phyloP scores from a whole-genome alignment of 1,284 basidiomycete species.

The Rhizoctonia solani region DNA sequence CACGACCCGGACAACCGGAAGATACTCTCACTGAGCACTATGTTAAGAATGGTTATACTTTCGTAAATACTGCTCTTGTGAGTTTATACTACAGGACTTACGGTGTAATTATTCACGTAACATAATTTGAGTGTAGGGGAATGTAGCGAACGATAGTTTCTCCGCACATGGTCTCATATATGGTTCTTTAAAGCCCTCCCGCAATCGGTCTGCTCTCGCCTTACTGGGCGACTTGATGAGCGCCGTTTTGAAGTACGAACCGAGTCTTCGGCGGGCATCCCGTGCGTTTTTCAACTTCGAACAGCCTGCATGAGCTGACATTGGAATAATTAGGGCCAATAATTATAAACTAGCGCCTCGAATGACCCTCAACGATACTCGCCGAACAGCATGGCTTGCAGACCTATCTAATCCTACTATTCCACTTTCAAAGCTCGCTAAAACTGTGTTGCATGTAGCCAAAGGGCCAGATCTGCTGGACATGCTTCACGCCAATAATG shows the following conservation, averaged over 20 bases:
- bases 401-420: constrained; percentile 90
- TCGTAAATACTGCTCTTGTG: constrained; percentile 56
- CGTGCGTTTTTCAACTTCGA: constrained; percentile 55
- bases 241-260: constrained; percentile 70
- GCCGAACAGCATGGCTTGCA: constrained; percentile 85
- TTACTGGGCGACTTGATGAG: constrained; percentile 80
- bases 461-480: constrained; percentile 92
- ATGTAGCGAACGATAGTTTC: constrained; percentile 58
- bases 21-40: constrained; percentile 77
- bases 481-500: constrained; percentile 77
- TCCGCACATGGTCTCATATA: constrained; percentile 58
- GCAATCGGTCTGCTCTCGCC: constrained; percentile 52
- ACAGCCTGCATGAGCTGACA: constrained; percentile 5
- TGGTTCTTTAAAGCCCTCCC: constrained; percentile 44
- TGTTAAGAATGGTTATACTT: constrained; percentile 80
- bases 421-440: constrained; percentile 82
- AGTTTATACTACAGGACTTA: constrained; percentile 8
- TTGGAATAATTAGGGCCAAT: constrained; percentile 55
- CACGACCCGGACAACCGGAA: constrained; percentile 81
- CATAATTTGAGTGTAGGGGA: too few species aligned
- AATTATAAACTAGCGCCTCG: constrained; percentile 84
- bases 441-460: constrained; percentile 90
- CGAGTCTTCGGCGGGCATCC: constrained; percentile 59
- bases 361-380: constrained; percentile 88
- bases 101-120: too few species aligned